Conservation (phyloP, 345 rosid genomes). For the Lepidium africanum region DNA sequence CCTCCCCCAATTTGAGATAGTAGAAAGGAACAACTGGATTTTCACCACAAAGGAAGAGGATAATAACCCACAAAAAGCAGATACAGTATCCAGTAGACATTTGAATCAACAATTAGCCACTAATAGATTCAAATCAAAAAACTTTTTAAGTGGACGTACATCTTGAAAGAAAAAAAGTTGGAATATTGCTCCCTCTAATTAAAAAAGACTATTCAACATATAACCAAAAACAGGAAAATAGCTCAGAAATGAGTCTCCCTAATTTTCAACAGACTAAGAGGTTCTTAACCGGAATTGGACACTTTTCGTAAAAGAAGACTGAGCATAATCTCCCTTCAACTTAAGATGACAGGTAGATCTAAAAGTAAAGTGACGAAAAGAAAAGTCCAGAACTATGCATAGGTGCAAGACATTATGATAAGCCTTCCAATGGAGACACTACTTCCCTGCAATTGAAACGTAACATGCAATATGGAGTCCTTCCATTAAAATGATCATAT, state of each 20-base stretch:
- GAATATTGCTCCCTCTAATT: background rate
- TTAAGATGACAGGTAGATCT: background rate
- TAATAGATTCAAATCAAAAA: background rate
- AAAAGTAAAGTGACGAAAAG: background rate
- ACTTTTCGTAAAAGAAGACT: background rate
- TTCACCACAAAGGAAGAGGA: background rate
- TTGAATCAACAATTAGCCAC: background rate
- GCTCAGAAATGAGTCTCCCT: background rate
- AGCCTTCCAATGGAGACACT: slow-evolving; percentile 12
- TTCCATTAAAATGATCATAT: background rate
- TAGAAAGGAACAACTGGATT: background rate
- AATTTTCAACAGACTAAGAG: background rate
- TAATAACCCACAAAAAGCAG: background rate
- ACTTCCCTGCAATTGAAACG: slow-evolving; percentile 19
- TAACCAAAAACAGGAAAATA: background rate
- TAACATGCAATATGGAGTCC: background rate
- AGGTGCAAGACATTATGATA: background rate
- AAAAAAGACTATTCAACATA: background rate
- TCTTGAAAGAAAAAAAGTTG: background rate
- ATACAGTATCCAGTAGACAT: background rate
- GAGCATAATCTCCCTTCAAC: background rate
- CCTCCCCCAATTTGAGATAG: background rate
- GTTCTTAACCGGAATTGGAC: background rate
- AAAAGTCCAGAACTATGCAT: background rate
- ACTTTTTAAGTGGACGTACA: background rate